These are phyloP conservation scores for Withania somnifera DNA, from an alignment of 305 asterid genomes.

Conservation along the genomic window DNA sequence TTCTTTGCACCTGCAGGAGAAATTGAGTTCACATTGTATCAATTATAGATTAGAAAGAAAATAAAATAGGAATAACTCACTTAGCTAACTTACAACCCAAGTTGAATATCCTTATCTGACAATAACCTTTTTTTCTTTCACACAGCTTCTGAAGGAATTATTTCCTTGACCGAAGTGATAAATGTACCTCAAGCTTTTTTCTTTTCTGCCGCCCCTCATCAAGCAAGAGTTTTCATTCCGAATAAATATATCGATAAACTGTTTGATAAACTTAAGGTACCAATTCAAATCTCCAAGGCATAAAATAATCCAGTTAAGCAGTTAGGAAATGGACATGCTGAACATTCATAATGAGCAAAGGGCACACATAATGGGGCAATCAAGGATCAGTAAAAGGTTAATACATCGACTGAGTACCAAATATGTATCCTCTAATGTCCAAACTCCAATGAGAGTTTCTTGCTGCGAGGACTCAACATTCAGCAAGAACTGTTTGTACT, in stretches of 20 bases:
- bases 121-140: neutral
- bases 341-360: neutral
- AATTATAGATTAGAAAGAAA: neutral
- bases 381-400: neutral
- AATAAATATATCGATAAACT: neutral
- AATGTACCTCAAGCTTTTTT: neutral
- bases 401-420: neutral
- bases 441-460: neutral
- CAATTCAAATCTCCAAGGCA: neutral
- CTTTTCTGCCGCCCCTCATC: neutral
- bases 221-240: neutral
- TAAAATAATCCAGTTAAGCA: neutral
- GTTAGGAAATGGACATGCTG: neutral
- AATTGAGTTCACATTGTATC: constrained; percentile 10
- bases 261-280: neutral
- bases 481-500: neutral
- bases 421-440: neutral
- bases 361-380: neutral
- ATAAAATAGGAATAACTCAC: neutral
- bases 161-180: neutral
- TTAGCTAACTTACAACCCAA: neutral
- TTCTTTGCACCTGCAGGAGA: constrained; percentile 64
- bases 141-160: neutral
- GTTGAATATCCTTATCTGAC: neutral
- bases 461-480: neutral